Base-by-base conservation (phyloP, 2,329 filamentous ascomycete species). In the Aspergillus caelatus region DNA sequence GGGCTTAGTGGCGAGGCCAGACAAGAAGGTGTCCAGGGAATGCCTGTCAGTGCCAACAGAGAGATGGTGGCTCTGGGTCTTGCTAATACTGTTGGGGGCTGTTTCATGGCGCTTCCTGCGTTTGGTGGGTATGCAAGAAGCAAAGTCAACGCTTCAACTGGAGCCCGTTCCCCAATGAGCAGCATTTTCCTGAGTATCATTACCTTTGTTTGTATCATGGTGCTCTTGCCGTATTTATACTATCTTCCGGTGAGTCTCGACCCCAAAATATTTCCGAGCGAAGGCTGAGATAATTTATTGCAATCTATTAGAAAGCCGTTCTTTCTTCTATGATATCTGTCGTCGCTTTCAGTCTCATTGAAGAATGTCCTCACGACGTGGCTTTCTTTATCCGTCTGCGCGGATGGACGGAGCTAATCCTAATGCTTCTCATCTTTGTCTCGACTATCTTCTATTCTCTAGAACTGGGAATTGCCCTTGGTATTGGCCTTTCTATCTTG, bases 61-160 rank as follows among this genome's bases (percentile, higher is more conserved):
- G 95, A 99, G 76, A 88, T 99, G 68, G 92, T 98, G 57, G 94
- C 95, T 0, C 83, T 99, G 0, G 95, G 95, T 1, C 86, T 92
- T 8, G 93, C 94, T 14, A 99, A 99, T 77, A 81, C 98, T n/a
- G 81, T 96, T 4, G 94, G 94, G 10, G 91, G 93, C 2, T 91
- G 93, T 73, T 98, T 98, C 79, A 93, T 94, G 89, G 89, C 92
- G 23, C 83, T 99, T 26, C 95, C 95, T 8, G 92, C 93, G 0
- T 99, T 99, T 82, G 95, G 95, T 21, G 95, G 95, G 10, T 99
- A 99, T 74, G 95, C 94, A 11, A 86, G 95, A 75, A 97, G 93
- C 79, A 98, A 98, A 78, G 91, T 99, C 69, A 98, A 97, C 80
- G 90, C 90, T 68, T 91, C 91, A 57, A 98, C 95, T 1, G 95